Evolutionary conservation across 345 rosid species (phyloP).

Genomic region (Linum trigynum): DNA sequence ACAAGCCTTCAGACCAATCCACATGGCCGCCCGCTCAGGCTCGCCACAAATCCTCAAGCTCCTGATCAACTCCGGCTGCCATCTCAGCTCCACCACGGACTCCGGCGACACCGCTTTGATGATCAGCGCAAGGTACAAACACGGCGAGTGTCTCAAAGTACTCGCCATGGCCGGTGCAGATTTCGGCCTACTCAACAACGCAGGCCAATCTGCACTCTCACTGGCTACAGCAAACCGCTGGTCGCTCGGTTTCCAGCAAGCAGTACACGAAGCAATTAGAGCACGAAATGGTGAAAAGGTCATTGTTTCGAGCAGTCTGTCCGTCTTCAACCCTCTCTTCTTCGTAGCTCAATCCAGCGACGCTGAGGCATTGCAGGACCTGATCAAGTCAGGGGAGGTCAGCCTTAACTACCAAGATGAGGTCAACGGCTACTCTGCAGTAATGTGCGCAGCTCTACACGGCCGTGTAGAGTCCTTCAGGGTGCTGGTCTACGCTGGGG

Average conservation of each 20-base stretch:
- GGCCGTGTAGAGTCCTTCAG: conserved; percentile 78
- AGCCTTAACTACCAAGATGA: conserved; percentile 69
- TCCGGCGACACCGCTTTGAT: conserved; percentile 70
- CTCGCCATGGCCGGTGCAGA: conserved; percentile 78
- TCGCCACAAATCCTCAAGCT: conserved; percentile 42
- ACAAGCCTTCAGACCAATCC: conserved; percentile 55
- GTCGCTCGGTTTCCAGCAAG: conserved; percentile 59
- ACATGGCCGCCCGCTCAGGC: conserved; percentile 73
- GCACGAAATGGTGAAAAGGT: conserved; percentile 29
- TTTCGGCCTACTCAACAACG: conserved; percentile 54
- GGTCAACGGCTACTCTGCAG: conserved; percentile 65
- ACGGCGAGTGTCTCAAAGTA: conserved; percentile 42
- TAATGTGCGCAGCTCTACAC: conserved; percentile 72
- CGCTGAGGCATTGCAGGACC: conserved; percentile 43
- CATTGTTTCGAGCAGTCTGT: conserved; percentile 46
- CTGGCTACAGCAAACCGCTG: conserved; percentile 47
- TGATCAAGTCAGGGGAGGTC: conserved; percentile 33
- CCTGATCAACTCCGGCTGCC: conserved; percentile 53
- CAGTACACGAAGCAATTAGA: conserved; percentile 44
- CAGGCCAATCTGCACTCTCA: conserved; percentile 42
- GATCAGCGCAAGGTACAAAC: conserved; percentile 55
- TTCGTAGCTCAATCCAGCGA: conserved; percentile 67
- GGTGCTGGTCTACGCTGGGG: conserved; percentile 68
- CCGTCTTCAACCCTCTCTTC: conserved; percentile 52
- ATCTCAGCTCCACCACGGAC: conserved; percentile 60